These are phyloP conservation scores for sorghum (Sorghum bicolor) DNA, from an alignment of 176 grass and related monocot genomes.

Conservation along the genomic window DNA sequence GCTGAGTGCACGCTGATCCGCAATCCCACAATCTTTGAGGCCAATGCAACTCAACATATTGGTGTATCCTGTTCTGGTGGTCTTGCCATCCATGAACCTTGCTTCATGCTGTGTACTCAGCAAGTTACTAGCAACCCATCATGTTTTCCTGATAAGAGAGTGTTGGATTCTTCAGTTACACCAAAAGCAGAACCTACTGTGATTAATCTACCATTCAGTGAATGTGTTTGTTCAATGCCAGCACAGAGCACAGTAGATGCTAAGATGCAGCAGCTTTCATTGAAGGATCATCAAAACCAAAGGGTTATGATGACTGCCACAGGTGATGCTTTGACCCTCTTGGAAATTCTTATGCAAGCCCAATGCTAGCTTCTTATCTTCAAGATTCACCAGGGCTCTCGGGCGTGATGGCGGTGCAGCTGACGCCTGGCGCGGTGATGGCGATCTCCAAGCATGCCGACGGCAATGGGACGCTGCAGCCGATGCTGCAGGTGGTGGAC, in stretches of 20 bases:
- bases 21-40: slow-evolving; percentile 50
- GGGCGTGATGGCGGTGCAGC: slow-evolving; percentile 12
- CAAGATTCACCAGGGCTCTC: not conserved
- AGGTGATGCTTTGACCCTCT: slow-evolving; percentile 35
- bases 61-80: not conserved
- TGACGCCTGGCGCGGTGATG: slow-evolving; percentile 51
- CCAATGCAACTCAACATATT: not conserved
- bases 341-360: slow-evolving; percentile 40
- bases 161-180: not conserved
- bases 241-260: not conserved
- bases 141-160: not conserved
- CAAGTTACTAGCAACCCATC: not conserved
- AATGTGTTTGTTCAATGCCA: not conserved
- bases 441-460: slow-evolving; percentile 35
- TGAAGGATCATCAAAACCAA: slow-evolving; percentile 46
- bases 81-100: not conserved
- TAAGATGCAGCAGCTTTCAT: slow-evolving; percentile 34
- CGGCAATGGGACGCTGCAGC: slow-evolving; percentile 42
- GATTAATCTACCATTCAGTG: not conserved
- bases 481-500: slow-evolving; percentile 77
- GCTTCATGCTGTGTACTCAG: not conserved
- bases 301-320: slow-evolving; percentile 35
- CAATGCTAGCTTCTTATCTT: slow-evolving; percentile 1
- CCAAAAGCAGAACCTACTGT: not conserved
- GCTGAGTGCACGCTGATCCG: slow-evolving; percentile 35